phyloP scores from a whole-genome alignment of 2,329 filamentous ascomycete species.

The Penicillium sp. region DNA sequence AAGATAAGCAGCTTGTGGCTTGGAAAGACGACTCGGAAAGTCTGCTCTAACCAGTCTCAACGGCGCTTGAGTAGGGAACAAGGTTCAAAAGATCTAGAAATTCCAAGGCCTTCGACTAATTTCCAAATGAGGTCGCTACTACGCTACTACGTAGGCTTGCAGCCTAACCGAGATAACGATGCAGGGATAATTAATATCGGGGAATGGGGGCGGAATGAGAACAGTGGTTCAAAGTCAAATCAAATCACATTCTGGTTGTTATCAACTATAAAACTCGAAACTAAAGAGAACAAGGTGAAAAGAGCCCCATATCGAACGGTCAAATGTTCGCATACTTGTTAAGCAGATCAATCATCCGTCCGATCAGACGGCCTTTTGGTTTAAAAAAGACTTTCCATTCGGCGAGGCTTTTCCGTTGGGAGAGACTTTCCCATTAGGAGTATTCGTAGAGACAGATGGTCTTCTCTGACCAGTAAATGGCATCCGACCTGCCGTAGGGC shows the following conservation, averaged over 20 bases:
- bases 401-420: background rate
- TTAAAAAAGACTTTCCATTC: background rate
- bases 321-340: background rate
- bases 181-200: background rate
- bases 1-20: background rate
- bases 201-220: no score
- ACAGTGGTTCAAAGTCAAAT: no score
- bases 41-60: background rate
- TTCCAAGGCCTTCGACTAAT: no score
- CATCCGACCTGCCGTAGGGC: background rate
- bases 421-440: background rate
- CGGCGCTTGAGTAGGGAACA: no score
- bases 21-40: background rate
- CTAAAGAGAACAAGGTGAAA: background rate
- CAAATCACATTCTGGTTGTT: background rate
- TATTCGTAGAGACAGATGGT: background rate
- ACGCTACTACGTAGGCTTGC: background rate
- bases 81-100: no score
- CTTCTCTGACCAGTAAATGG: background rate
- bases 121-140: background rate
- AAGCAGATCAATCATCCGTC: background rate
- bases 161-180: background rate
- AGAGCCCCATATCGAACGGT: background rate
- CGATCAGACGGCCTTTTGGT: background rate
- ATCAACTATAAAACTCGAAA: background rate